Conservation (phyloP, 164 flowering plant genomes). For the Buxus sempervirens region DNA sequence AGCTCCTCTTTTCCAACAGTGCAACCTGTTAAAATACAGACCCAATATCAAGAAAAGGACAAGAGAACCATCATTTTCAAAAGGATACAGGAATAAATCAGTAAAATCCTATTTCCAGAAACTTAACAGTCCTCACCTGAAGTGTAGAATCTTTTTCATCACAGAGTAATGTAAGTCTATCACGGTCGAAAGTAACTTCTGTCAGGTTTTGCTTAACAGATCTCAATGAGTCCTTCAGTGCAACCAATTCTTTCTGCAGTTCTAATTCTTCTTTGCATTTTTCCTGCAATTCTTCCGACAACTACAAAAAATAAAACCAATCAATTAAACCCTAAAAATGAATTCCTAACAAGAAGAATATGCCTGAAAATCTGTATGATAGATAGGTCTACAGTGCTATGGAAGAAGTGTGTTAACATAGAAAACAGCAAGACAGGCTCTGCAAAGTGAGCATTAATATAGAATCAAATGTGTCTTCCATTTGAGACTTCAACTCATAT, state of each 20-base stretch:
- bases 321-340: not conserved
- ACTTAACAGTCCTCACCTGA: slow-evolving; percentile 45
- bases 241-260: slow-evolving; percentile 65
- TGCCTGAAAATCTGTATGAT: not conserved
- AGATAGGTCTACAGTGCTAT: not conserved
- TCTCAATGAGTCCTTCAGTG: slow-evolving; percentile 49
- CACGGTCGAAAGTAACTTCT: slow-evolving; percentile 47
- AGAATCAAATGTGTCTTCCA: too few relatives aligned
- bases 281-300: slow-evolving; percentile 60
- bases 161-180: slow-evolving; percentile 47
- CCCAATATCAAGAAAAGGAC: not conserved
- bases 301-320: slow-evolving; percentile 38
- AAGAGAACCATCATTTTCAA: not conserved
- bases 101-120: not conserved
- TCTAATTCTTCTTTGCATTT: slow-evolving; percentile 53
- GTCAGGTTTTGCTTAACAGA: slow-evolving; percentile 52
- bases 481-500: too few relatives aligned
- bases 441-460: too few relatives aligned
- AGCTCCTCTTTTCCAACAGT: slow-evolving; percentile 46
- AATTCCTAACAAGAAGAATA: not conserved
- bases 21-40: slow-evolving; percentile 42
- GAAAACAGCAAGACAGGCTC: too few relatives aligned
- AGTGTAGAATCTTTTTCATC: slow-evolving; percentile 69
- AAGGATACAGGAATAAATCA: not conserved
- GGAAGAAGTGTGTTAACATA: too few relatives aligned